Evolutionary conservation across 257 asterid species (phyloP), one percentile per base, ranked within the genome.

Genomic region (Handroanthus guayacan): DNA sequence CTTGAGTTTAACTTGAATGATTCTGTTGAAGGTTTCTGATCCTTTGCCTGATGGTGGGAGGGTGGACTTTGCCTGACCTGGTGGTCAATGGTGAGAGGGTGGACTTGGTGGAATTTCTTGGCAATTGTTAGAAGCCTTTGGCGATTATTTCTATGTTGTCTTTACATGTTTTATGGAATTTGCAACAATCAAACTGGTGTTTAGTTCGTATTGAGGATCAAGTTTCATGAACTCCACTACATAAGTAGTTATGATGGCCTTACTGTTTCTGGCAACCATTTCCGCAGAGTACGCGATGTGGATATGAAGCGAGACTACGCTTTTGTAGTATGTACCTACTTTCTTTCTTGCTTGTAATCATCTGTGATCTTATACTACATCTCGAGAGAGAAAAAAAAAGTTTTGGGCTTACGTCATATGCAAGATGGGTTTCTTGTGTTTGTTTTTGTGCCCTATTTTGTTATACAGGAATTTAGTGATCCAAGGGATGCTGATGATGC

Each of bases 271-370:
- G 95, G 90, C 90, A 89, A 87, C 90, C 82, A 75, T 90, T 90
- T 88, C 85, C 88, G 87, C 93, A 90, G 96, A 90, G 92, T 90
- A 78, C 93, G 93, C 2, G 88, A 88, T 70, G 96, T 90, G 90
- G 96, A 90, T 83, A 88, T 90, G 96, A 90, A 90, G 89, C 87
- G 85, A 72, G 96, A 90, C 83, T 88, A 88, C 76, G 91, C 96
- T 83, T 90, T 90, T 58, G 89, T 90, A 77, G 96, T 90, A 86
- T 63, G 96, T 69, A 62, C 57, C 38, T 11, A 72, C 37, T 34
- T 72, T 70, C 39, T 47, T 16, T 12, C 71, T 65, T 72, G 31
- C 72, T 62, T 76, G 11, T 18, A 1, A 11, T 36, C 7, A 8
- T 41, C 31, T 13, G 31, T 13, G 43, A 41, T 44, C 34, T 72